Evolutionary conservation across 1,139 yeast genomes (phyloP).

Genomic region (Pichia sp.): DNA sequence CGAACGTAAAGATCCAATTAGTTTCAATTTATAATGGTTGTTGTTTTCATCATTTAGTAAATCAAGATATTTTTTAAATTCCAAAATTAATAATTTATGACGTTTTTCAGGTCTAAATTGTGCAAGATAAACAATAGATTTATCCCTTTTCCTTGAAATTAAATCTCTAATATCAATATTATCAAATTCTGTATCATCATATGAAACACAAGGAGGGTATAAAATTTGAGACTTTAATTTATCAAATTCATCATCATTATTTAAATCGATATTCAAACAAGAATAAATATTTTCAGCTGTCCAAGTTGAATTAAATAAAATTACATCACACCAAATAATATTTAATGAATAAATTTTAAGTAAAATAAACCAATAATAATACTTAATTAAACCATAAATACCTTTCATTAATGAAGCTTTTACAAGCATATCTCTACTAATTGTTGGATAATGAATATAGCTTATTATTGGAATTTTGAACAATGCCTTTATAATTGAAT

Average conservation of each 20-base stretch:
- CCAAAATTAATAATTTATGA: constrained; percentile 59
- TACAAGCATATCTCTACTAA: constrained; percentile 77
- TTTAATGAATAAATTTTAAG: constrained; percentile 56
- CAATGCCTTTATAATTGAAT: constrained; percentile 50
- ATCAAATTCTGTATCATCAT: constrained; percentile 11
- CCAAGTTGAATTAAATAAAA: constrained; percentile 87
- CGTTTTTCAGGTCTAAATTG: constrained; percentile 96
- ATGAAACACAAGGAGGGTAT: constrained; percentile 48
- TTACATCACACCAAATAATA: constrained; percentile 61
- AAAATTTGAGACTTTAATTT: constrained; percentile 33
- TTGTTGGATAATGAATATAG: constrained; percentile 90
- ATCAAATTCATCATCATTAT: constrained; percentile 14
- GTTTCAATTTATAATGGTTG: constrained; percentile 50
- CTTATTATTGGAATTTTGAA: constrained; percentile 70
- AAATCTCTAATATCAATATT: constrained; percentile 16
- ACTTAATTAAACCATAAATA: constrained; percentile 36
- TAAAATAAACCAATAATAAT: constrained; percentile 62
- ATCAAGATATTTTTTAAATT: constrained; percentile 48
- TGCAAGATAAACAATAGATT: constrained; percentile 65
- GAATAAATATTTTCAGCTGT: constrained; percentile 63
- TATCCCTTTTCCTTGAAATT: constrained; percentile 31
- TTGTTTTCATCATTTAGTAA: constrained; percentile 11
- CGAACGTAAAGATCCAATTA: constrained; percentile 82
- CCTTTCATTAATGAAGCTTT: constrained; percentile 33
- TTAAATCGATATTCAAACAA: constrained; percentile 41